phyloP scores from a whole-genome alignment of 352 stramenopile species.

The Globisporangium alternatum region DNA sequence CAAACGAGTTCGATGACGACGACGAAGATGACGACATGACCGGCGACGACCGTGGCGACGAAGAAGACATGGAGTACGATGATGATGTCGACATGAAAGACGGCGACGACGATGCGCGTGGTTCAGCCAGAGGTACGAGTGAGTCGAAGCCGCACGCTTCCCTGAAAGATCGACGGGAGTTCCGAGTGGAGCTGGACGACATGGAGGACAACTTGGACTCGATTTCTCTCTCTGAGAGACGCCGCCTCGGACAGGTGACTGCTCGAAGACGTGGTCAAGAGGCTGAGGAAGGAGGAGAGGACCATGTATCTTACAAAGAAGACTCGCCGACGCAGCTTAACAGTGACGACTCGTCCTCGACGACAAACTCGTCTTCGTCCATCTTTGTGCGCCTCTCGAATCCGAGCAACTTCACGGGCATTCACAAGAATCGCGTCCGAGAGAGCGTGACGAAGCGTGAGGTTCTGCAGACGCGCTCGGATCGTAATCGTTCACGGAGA shows the following conservation, averaged over 20 bases:
- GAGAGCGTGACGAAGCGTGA: slow-evolving; percentile 83
- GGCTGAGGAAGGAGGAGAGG: slow-evolving; percentile 25
- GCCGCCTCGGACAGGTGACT: slow-evolving; percentile 30
- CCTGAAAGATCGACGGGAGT: slow-evolving; percentile 34
- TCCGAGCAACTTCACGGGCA: slow-evolving; percentile 85
- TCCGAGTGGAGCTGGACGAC: slow-evolving; percentile 54
- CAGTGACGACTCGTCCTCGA: slow-evolving; percentile 64
- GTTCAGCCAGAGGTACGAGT: slow-evolving; percentile 17
- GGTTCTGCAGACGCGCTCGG: slow-evolving; percentile 66
- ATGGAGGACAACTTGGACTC: slow-evolving; percentile 41
- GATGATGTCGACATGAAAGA: slow-evolving; percentile 58
- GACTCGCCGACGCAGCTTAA: slow-evolving; percentile 47
- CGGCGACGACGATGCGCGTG: slow-evolving; percentile 30
- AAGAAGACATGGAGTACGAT: slow-evolving; percentile 34
- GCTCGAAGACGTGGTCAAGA: slow-evolving; percentile 20
- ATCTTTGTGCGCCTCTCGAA: slow-evolving; percentile 88
- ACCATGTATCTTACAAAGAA: slow-evolving; percentile 19
- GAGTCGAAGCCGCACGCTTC: slow-evolving; percentile 8
- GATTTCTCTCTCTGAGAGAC: slow-evolving; percentile 38
- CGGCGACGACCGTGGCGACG: slow-evolving; percentile 35
- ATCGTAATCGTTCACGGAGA: slow-evolving; percentile 70
- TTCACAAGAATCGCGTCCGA: slow-evolving; percentile 82
- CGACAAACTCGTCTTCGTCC: slow-evolving; percentile 32
- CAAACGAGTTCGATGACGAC: slow-evolving; percentile 67
- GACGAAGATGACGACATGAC: slow-evolving; percentile 67